phyloP scores from a whole-genome alignment of 805 yeast species.

The Candida quercuum region DNA sequence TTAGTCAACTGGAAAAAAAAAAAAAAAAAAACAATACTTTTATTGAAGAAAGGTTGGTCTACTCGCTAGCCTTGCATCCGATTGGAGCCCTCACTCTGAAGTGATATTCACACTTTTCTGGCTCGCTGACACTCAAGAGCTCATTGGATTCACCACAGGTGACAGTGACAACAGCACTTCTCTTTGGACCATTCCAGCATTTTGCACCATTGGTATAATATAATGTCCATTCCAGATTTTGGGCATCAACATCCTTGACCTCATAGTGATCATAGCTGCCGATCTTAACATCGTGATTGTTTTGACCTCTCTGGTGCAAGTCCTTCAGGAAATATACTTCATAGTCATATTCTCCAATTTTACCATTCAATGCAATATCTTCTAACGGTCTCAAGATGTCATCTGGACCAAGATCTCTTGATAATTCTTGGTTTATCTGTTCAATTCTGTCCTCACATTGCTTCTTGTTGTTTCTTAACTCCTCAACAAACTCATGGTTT shows the following conservation, averaged over 20 bases:
- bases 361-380: conserved; percentile 40
- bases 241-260: conserved; percentile 26
- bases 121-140: conserved; percentile 71
- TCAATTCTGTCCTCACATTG: conserved; percentile 15
- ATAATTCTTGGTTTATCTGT: conserved; percentile 7
- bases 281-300: conserved; percentile 42
- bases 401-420: conserved; percentile 48
- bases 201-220: conserved; percentile 58
- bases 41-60: not conserved
- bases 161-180: conserved; percentile 61
- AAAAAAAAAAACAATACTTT: not conserved
- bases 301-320: conserved; percentile 50
- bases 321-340: conserved; percentile 53
- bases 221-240: conserved; percentile 29
- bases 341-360: conserved; percentile 69
- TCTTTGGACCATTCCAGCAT: conserved; percentile 93
- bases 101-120: conserved; percentile 79
- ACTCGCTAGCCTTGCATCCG: conserved; percentile 28
- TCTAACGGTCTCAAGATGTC: conserved; percentile 59
- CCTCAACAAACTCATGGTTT: conserved; percentile 7
- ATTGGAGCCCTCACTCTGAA: conserved; percentile 40
- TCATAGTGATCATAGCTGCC: conserved; percentile 36
- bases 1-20: not conserved
- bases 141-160: conserved; percentile 59
- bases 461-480: conserved; percentile 7